Percentiles rank a stretch among this genome's conserved stretches.
phyloP scores from a whole-genome alignment of 2,329 filamentous ascomycete species.

The Botrytis fragariae region DNA sequence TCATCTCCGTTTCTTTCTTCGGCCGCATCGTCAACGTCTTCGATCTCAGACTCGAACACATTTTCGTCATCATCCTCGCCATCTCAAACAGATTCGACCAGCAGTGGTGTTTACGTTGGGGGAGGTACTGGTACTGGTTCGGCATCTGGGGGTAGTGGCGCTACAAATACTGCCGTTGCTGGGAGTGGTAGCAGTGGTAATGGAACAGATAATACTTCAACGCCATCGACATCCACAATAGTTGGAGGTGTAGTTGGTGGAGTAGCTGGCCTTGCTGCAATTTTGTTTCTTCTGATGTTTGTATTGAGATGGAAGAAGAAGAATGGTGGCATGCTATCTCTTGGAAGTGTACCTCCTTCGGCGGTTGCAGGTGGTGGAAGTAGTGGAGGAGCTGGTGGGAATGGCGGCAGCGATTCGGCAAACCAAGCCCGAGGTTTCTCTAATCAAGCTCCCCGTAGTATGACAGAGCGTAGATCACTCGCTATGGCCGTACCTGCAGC shows the following conservation, averaged over 20 bases:
- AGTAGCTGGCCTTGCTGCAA: slow-evolving; percentile 56
- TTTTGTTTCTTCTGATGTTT: slow-evolving; percentile 53
- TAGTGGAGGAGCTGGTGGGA: slow-evolving; percentile 40
- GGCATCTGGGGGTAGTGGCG: slow-evolving; percentile 4
- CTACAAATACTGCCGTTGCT: slow-evolving; percentile 28
- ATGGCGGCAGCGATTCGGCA: slow-evolving; percentile 31
- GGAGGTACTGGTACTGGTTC: slow-evolving; percentile 19
- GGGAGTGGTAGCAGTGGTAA: slow-evolving; percentile 23
- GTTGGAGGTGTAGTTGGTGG: slow-evolving; percentile 37
- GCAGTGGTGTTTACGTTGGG: slow-evolving; percentile 22
- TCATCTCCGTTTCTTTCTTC: slow-evolving; percentile 14
- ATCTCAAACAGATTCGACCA: slow-evolving; percentile 19
- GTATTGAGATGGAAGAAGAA: slow-evolving; percentile 56
- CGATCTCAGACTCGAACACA: slow-evolving; percentile 8
- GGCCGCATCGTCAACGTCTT: slow-evolving; percentile 18
- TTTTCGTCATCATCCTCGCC: slow-evolving; percentile 10
- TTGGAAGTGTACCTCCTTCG: slow-evolving; percentile 39
- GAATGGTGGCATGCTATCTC: slow-evolving; percentile 42
- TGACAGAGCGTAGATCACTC: slow-evolving; percentile 48
- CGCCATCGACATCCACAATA: slow-evolving; percentile 33
- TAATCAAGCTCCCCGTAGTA: slow-evolving; percentile 36
- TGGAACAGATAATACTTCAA: slow-evolving; percentile 21
- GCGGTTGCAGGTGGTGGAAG: slow-evolving; percentile 40
- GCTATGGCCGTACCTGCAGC: slow-evolving; percentile 50
- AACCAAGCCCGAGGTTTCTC: slow-evolving; percentile 30